Conservation (phyloP, 257 asterid species). For the Solanum virginianum region DNA sequence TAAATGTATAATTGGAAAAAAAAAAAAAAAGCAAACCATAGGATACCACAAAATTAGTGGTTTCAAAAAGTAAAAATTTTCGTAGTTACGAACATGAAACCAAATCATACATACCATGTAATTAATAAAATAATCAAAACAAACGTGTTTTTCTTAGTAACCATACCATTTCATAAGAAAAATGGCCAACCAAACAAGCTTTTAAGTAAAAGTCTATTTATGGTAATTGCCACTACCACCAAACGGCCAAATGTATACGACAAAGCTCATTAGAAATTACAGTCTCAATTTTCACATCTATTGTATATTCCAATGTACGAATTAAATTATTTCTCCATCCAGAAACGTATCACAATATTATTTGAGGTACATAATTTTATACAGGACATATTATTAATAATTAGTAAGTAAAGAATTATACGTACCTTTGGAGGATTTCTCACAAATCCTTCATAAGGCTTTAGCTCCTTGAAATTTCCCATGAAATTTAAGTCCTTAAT, state of each 20-base stretch:
- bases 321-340: not conserved
- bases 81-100: no score
- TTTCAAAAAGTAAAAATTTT: no score
- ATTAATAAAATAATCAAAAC: no score
- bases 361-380: not conserved
- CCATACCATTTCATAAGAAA: no score
- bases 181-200: no score
- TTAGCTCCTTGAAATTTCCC: constrained; percentile 24
- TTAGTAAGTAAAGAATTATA: not conserved
- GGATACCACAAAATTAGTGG: no score
- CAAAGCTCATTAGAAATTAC: not conserved
- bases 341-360: not conserved
- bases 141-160: no score
- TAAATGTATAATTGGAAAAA: no score
- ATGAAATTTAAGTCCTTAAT: constrained; percentile 2
- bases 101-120: no score
- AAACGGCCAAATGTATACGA: not conserved
- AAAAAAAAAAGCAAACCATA: no score
- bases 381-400: no score
- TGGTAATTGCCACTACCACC: not conserved
- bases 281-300: not conserved
- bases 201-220: no score
- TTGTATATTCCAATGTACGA: not conserved
- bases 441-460: constrained; percentile 30
- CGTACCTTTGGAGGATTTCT: constrained; percentile 72